A percentile compares a stretch with the other conserved stretches of the same genome.
phyloP scores from a whole-genome alignment of 192 early-diverging fungal species.

The Backusella westeae region DNA sequence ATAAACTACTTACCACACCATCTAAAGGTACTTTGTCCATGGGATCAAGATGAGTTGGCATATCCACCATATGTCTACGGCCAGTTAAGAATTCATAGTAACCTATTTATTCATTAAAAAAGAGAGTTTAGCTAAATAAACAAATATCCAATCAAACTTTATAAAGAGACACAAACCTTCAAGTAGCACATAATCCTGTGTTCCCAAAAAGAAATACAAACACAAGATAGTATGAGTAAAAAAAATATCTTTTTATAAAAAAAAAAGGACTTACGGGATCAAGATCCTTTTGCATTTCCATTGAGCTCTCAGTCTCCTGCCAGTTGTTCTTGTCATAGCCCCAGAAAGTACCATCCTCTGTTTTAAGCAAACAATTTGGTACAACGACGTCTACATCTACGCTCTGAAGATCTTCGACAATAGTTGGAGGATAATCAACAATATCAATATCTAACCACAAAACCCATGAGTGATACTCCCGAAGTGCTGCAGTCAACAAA shows the following conservation, averaged over 20 bases:
- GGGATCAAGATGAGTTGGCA: constrained; percentile 25
- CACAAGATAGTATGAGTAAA: constrained; percentile 8
- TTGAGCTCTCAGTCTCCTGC: constrained; percentile 51
- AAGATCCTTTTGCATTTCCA: constrained; percentile 38
- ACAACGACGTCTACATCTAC: constrained; percentile 58
- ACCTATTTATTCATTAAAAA: constrained; percentile 13
- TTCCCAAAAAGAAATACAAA: background rate
- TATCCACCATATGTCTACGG: constrained; percentile 30
- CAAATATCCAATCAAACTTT: background rate
- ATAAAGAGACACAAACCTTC: constrained; percentile 21
- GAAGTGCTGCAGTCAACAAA: constrained; percentile 49
- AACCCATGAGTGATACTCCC: constrained; percentile 53
- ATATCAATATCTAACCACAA: constrained; percentile 63
- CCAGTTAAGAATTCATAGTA: constrained; percentile 33
- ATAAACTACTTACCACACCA: constrained; percentile 40
- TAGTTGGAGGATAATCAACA: constrained; percentile 50
- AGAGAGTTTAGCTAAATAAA: background rate
- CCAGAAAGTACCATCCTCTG: constrained; percentile 30
- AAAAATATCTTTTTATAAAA: background rate
- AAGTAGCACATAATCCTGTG: constrained; percentile 27
- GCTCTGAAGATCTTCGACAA: constrained; percentile 52
- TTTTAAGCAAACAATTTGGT: constrained; percentile 50
- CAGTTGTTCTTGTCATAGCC: constrained; percentile 61
- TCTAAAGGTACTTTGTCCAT: constrained; percentile 48
- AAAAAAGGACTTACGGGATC: constrained; percentile 20